phyloP scores from a whole-genome alignment of 768 basidiomycete species.

The Xanthoconium stramineum region DNA sequence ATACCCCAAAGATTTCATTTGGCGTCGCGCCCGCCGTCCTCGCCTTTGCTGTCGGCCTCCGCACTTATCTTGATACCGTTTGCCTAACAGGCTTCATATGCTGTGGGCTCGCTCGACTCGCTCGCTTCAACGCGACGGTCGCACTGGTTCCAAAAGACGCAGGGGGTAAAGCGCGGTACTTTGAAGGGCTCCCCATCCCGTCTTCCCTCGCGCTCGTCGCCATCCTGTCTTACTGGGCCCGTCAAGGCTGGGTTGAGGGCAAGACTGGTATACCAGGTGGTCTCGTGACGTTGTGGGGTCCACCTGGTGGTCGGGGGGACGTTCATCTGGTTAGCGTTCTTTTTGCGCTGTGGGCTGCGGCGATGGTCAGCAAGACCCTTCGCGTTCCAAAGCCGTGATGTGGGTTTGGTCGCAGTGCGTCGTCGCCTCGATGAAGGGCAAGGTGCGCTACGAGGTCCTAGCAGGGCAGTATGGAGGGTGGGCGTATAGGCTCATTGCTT shows the following conservation, averaged over 20 bases:
- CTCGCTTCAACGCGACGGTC: slow-evolving; percentile 98
- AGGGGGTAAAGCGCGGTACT: slow-evolving; percentile 88
- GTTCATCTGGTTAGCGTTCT: slow-evolving; percentile 75
- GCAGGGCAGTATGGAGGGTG: neutral
- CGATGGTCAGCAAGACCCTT: slow-evolving; percentile 98
- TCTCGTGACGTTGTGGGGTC: slow-evolving; percentile 69
- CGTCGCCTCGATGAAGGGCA: neutral
- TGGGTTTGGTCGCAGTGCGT: neutral
- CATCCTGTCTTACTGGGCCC: slow-evolving; percentile 77
- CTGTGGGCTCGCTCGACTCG: slow-evolving; percentile 93
- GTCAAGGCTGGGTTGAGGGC: slow-evolving; percentile 81
- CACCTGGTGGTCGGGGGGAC: slow-evolving; percentile 73
- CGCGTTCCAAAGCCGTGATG: slow-evolving; percentile 72
- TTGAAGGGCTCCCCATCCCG: slow-evolving; percentile 97
- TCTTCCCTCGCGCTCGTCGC: slow-evolving; percentile 80
- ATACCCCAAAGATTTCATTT: slow-evolving; percentile 76
- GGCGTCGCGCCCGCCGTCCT: slow-evolving; percentile 96
- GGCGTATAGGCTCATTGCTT: slow-evolving; percentile 7
- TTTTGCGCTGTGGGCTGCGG: slow-evolving; percentile 87
- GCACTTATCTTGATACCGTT: slow-evolving; percentile 88
- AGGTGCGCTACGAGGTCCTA: slow-evolving; percentile 6
- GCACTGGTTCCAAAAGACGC: slow-evolving; percentile 87
- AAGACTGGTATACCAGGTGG: slow-evolving; percentile 74
- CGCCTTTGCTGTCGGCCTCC: slow-evolving; percentile 86
- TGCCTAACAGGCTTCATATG: slow-evolving; percentile 89